Conservation (phyloP, 2,329 filamentous ascomycete species). For the Phialocephala subalpina region DNA sequence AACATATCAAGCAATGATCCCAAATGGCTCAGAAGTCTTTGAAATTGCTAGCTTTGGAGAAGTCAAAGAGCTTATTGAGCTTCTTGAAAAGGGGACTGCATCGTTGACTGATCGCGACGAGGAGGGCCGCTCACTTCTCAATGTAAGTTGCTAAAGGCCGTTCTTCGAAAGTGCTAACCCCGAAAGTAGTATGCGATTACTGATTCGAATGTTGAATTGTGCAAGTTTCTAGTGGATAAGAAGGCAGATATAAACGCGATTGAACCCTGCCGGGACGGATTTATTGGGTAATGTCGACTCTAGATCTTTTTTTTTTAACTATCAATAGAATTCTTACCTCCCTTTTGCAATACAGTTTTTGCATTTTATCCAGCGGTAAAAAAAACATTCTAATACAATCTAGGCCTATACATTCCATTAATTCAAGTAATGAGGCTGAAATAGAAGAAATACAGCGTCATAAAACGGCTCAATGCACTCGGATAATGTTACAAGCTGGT, state of each 20-base stretch:
- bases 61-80: conserved; percentile 15
- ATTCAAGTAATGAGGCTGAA: neutral
- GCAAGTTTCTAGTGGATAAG: conserved; percentile 27
- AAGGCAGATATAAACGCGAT: conserved; percentile 28
- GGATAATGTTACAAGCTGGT: conserved; percentile 24
- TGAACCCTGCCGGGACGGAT: conserved; percentile 13
- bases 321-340: conserved; percentile 6
- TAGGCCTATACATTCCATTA: conserved; percentile 17
- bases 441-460: conserved; percentile 2
- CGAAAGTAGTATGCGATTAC: conserved; percentile 22
- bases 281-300: conserved; percentile 20
- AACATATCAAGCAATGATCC: conserved; percentile 30
- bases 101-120: conserved; percentile 29
- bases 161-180: conserved; percentile 15
- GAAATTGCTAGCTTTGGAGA: conserved; percentile 13
- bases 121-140: conserved; percentile 30
- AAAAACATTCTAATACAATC: conserved; percentile 16
- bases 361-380: neutral
- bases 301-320: conserved; percentile 8
- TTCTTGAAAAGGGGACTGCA: conserved; percentile 20
- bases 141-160: conserved; percentile 21
- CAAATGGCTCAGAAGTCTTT: conserved; percentile 29
- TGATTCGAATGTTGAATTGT: conserved; percentile 17
- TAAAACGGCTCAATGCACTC: conserved; percentile 14
- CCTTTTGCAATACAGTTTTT: conserved; percentile 11